These are phyloP conservation scores for Pythium periplocum DNA, from an alignment of 352 stramenopile species.

Conservation along the genomic window DNA sequence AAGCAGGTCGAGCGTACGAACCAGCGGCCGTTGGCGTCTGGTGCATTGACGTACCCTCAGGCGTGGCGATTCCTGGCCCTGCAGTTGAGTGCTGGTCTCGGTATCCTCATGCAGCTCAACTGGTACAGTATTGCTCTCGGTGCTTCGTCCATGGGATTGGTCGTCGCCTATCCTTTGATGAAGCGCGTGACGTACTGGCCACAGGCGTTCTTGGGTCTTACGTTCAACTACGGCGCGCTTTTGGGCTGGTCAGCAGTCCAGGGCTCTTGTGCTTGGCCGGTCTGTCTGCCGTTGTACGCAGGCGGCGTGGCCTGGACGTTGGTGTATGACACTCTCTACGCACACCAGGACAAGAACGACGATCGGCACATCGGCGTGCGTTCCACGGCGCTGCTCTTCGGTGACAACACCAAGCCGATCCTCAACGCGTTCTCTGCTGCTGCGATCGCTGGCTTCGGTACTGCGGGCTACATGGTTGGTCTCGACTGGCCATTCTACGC, in stretches of 20 bases:
- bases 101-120: slow-evolving; percentile 94
- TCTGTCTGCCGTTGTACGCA: slow-evolving; percentile 94
- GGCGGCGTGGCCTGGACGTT: slow-evolving; percentile 96
- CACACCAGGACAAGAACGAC: slow-evolving; percentile 97
- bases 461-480: slow-evolving; percentile 69
- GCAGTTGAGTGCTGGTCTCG: slow-evolving; percentile 91
- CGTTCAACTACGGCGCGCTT: slow-evolving; percentile 98
- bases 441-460: slow-evolving; percentile 57
- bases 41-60: slow-evolving; percentile 86
- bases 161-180: slow-evolving; percentile 96
- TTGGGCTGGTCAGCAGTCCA: slow-evolving; percentile 92
- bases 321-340: slow-evolving; percentile 99
- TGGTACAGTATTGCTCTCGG: slow-evolving; percentile 92
- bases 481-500: slow-evolving; percentile 88
- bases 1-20: slow-evolving; percentile 93
- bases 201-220: slow-evolving; percentile 95
- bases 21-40: slow-evolving; percentile 90
- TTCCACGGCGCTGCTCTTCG: slow-evolving; percentile 95
- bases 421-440: slow-evolving; percentile 82
- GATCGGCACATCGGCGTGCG: slow-evolving; percentile 94
- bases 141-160: slow-evolving; percentile 90
- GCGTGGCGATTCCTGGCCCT: slow-evolving; percentile 91
- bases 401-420: slow-evolving; percentile 91
- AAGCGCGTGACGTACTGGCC: slow-evolving; percentile 98
- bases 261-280: slow-evolving; percentile 65